Evolutionary conservation across 2,329 filamentous ascomycete genomes (phyloP).

Genomic region (Colletotrichum sp.): DNA sequence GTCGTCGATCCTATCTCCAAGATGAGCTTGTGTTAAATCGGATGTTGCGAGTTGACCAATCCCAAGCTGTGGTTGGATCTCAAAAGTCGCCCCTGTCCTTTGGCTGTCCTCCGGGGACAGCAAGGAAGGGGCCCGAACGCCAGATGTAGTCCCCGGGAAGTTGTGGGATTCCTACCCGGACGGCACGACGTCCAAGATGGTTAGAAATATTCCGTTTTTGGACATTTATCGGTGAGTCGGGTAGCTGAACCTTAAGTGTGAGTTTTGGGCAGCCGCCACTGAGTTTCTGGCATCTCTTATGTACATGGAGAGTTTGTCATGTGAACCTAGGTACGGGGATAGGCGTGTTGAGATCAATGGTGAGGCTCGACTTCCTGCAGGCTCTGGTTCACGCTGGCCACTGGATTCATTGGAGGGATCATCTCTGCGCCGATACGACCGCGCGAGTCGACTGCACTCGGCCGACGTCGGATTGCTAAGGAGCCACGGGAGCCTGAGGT

Average conservation of each 20-base stretch:
- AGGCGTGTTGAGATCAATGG: not conserved
- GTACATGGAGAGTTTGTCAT: slow-evolving; percentile 12
- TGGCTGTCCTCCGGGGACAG: not conserved
- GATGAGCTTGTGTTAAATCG: not conserved
- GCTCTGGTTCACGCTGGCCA: not conserved
- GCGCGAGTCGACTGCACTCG: not conserved
- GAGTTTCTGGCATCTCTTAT: not conserved
- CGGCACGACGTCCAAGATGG: not conserved
- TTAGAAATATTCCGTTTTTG: not conserved
- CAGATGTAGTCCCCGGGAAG: not conserved
- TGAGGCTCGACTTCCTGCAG: not conserved
- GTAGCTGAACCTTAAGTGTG: not conserved
- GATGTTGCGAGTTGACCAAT: not conserved
- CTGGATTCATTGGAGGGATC: not conserved
- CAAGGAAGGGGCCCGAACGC: not conserved
- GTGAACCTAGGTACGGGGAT: not conserved
- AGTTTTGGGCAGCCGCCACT: not conserved
- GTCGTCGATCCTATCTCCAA: not conserved
- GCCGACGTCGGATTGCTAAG: not conserved
- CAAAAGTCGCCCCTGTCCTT: not conserved
- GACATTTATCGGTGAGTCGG: not conserved
- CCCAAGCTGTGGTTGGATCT: not conserved
- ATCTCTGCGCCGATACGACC: not conserved
- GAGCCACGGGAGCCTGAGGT: not conserved
- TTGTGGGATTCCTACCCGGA: not conserved